A percentile compares a stretch with the other conserved stretches of the same genome.
Conservation (phyloP, 495 filamentous ascomycete genomes). For the Pyrenula aspistea region DNA sequence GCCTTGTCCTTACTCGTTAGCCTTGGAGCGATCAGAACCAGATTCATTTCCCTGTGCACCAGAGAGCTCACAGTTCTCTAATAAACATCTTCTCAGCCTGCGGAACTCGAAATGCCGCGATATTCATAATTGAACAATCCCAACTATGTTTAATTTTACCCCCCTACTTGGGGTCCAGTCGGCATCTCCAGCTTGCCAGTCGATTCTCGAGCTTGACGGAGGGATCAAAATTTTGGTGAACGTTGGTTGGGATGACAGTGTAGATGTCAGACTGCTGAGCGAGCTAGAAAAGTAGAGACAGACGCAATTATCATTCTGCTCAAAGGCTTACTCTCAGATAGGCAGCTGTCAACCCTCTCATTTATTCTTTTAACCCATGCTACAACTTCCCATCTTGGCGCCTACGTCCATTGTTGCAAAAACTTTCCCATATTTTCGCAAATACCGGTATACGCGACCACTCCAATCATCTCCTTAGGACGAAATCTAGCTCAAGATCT, state of each 20-base stretch:
- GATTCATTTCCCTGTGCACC: too few relatives aligned
- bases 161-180: conserved; percentile 85
- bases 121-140: too few relatives aligned
- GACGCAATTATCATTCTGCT: conserved; percentile 16
- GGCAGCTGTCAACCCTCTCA: conserved; percentile 81
- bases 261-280: conserved; percentile 66
- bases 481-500: conserved; percentile 85
- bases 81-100: too few relatives aligned
- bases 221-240: conserved; percentile 91
- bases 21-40: too few relatives aligned
- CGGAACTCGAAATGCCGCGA: too few relatives aligned
- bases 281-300: conserved; percentile 87
- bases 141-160: conserved; percentile 99
- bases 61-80: too few relatives aligned
- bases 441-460: conserved; percentile 93
- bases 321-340: too few relatives aligned
- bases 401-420: conserved; percentile 95
- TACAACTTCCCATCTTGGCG: conserved; percentile 79
- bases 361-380: conserved; percentile 92
- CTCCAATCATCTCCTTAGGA: conserved; percentile 83
- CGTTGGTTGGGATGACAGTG: conserved; percentile 89
- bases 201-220: conserved; percentile 89
- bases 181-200: conserved; percentile 77
- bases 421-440: conserved; percentile 82
- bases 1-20: too few relatives aligned